These are phyloP conservation scores for Fusarium equiseti DNA, from an alignment of 2,329 filamentous ascomycete species.

Conservation along the genomic window DNA sequence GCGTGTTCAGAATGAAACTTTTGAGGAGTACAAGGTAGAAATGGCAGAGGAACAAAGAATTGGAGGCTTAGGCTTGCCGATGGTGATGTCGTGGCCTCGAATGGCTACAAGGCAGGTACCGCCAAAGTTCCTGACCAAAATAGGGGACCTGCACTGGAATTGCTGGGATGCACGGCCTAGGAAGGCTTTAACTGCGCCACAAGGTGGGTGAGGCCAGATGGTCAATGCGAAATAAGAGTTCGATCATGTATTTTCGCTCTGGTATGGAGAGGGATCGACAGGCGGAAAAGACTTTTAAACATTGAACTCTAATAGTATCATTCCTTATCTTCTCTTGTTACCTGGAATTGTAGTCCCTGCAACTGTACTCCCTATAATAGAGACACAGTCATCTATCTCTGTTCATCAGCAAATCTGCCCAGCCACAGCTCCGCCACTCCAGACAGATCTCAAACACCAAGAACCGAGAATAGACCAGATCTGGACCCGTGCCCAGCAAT, in stretches of 20 bases:
- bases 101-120: conserved; percentile 19
- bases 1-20: neutral
- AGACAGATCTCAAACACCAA: conserved; percentile 20
- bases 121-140: conserved; percentile 33
- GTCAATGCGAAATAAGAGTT: conserved; percentile 22
- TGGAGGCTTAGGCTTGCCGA: conserved; percentile 11
- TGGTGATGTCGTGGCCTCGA: conserved; percentile 46
- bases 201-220: conserved; percentile 9
- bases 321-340: neutral
- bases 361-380: neutral
- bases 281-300: neutral
- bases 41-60: conserved; percentile 21
- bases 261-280: conserved; percentile 11
- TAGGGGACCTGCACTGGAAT: conserved; percentile 35
- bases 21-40: neutral
- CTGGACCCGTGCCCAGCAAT: conserved; percentile 13
- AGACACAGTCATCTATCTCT: neutral
- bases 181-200: conserved; percentile 31
- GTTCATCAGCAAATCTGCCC: no score
- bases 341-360: no score
- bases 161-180: conserved; percentile 13
- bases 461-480: conserved; percentile 17
- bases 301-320: neutral
- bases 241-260: conserved; percentile 10
- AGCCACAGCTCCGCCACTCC: conserved; percentile 28